Evolutionary conservation across 2,329 filamentous ascomycete species (phyloP), one percentile per base, ranked within the genome.

Genomic region (Metarhizium humberi): DNA sequence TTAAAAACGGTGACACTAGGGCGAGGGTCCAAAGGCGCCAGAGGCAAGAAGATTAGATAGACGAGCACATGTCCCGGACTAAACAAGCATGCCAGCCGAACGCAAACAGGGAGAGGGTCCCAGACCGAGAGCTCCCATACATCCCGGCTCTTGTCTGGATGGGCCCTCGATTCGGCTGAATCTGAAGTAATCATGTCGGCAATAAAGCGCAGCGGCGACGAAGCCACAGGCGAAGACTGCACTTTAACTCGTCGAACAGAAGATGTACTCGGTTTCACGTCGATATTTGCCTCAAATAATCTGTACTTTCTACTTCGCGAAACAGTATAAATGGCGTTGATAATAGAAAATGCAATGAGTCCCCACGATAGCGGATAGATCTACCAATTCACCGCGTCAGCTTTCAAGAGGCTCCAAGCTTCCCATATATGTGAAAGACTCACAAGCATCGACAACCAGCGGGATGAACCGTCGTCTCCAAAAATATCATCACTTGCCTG

Each of bases 41-140:
- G 81, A 0, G 94, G 95, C 1, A 99, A 78, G 62, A 92, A 92
- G 36, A 96, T 78, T 77, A 86, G 87, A 73, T 99, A 96, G 32
- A 96, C 80, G 50, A 96, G 74, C n/a, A 95, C 81, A 71, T 99
- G 95, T 0, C 90, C 88, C 0, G 94, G 94, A 63, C 92, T 95
- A 74, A 99, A 97, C 45, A 94, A 76, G 63, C 90, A 94, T 66
- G 96, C 91, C 3, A 97, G 75, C 42, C 86, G 84, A 53, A 97
- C 73, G 49, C 85, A 90, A 40, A 95, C 79, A 2, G 92, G 90
- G 50, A 92, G 80, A 38, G 95, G 94, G 67, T 97, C 92, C 94
- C 94, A 99, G 6, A 97, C 80, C 2, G 87, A 82, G 51, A 99
- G 73, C 71, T 99, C 92, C 94, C 94, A 99, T 10, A 99, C 94